Evolutionary conservation across 2,329 filamentous ascomycete genomes (phyloP).

Genomic region (Ambrosiella xylebori): DNA sequence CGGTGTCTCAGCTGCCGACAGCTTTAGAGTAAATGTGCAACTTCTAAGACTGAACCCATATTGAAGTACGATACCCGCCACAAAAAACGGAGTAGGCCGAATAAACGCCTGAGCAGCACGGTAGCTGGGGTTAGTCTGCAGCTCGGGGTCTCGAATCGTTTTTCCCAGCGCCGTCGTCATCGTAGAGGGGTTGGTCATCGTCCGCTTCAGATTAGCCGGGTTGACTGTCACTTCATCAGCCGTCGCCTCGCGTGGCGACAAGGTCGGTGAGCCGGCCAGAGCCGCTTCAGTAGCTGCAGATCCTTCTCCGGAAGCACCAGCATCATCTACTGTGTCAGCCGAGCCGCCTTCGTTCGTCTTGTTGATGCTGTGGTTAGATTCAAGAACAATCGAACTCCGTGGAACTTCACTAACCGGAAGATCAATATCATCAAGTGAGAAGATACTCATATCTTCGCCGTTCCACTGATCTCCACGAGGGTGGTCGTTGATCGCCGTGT

Average conservation of each 20-base stretch:
- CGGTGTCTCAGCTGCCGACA: constrained; percentile 35
- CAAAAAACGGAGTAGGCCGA: constrained; percentile 62
- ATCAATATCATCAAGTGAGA: constrained; percentile 62
- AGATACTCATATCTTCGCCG: constrained; percentile 87
- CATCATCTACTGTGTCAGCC: neutral
- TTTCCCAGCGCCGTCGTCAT: constrained; percentile 34
- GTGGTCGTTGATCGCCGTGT: constrained; percentile 69
- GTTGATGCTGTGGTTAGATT: constrained; percentile 9
- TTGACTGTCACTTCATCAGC: constrained; percentile 43
- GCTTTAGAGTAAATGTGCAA: constrained; percentile 57
- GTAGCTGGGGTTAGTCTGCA: constrained; percentile 52
- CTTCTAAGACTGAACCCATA: constrained; percentile 71
- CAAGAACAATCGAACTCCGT: constrained; percentile 13
- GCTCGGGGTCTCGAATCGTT: constrained; percentile 29
- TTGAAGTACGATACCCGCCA: constrained; percentile 50
- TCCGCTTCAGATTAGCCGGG: constrained; percentile 58
- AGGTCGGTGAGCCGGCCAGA: neutral
- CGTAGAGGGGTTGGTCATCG: constrained; percentile 50
- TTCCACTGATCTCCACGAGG: constrained; percentile 91
- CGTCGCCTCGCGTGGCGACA: neutral
- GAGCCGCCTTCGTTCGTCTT: neutral
- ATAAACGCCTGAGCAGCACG: constrained; percentile 89
- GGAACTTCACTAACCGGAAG: constrained; percentile 34
- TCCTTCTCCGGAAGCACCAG: constrained; percentile 1
- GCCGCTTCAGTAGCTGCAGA: neutral